A percentile compares a stretch with the other conserved stretches of the same genome.
phyloP scores from a whole-genome alignment of 2,329 filamentous ascomycete genomes.

The Aspergillus sojae region DNA sequence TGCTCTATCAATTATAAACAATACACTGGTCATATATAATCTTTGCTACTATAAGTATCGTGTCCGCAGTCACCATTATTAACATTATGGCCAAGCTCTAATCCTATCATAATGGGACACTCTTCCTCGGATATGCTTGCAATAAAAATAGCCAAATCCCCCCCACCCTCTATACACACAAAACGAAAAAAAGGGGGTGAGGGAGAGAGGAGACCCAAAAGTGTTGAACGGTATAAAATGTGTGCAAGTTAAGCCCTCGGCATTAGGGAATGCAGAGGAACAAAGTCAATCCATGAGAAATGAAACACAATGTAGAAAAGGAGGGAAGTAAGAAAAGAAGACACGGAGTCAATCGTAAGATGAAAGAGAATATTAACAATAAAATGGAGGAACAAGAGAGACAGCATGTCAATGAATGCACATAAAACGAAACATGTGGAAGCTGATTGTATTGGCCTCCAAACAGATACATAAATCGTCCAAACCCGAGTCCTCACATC shows the following conservation, averaged over 20 bases:
- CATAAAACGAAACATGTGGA: conserved; percentile 1
- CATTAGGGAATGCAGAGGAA: not conserved
- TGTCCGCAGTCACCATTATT: not conserved
- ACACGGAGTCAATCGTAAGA: not conserved
- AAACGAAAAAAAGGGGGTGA: no score
- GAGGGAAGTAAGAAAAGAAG: not conserved
- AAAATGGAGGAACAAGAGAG: conserved; percentile 3
- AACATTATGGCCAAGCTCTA: not conserved
- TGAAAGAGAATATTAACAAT: conserved; percentile 4
- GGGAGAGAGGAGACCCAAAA: not conserved
- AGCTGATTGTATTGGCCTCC: not conserved
- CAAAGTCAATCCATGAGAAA: not conserved
- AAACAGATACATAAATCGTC: conserved; percentile 12
- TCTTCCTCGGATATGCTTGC: not conserved
- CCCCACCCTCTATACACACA: no score
- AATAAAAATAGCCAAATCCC: not conserved
- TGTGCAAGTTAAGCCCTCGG: not conserved
- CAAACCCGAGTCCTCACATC: conserved; percentile 12
- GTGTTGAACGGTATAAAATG: not conserved
- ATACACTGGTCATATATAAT: not conserved
- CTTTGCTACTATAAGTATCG: not conserved
- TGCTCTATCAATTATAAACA: not conserved
- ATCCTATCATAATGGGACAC: not conserved
- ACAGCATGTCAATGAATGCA: not conserved
- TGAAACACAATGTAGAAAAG: not conserved